A percentile compares a stretch with the other conserved stretches of the same genome.
Conservation (phyloP, 2,329 filamentous ascomycete species). For the Neonectria neomacrospora region DNA sequence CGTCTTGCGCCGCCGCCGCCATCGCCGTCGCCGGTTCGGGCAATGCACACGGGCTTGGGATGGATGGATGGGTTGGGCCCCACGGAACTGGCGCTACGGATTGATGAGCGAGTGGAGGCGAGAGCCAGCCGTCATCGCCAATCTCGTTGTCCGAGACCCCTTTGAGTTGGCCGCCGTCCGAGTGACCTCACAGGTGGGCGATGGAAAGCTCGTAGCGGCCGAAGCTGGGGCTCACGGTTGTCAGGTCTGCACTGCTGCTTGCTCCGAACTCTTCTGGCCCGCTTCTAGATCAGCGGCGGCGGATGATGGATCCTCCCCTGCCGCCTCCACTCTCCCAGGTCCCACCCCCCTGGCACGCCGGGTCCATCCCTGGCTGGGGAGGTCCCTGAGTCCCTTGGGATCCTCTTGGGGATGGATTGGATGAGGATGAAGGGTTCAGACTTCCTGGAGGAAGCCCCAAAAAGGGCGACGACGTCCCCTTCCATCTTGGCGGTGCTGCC, state of each 20-base stretch:
- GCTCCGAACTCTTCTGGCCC: constrained; percentile 41
- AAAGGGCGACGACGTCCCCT: constrained; percentile 9
- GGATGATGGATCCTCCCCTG: constrained; percentile 37
- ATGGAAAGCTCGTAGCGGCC: constrained; percentile 40
- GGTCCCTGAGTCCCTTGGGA: constrained; percentile 20
- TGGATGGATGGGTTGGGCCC: constrained; percentile 9
- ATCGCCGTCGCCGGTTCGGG: constrained; percentile 18
- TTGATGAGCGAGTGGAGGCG: not conserved
- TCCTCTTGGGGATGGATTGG: constrained; percentile 21
- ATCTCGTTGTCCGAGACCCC: constrained; percentile 24
- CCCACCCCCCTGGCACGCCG: constrained; percentile 32
- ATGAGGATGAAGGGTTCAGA: constrained; percentile 15
- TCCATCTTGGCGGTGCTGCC: not conserved
- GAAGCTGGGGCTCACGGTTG: constrained; percentile 41
- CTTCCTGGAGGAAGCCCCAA: constrained; percentile 11
- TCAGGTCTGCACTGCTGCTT: constrained; percentile 34
- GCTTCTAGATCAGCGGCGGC: constrained; percentile 47
- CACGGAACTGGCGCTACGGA: not conserved
- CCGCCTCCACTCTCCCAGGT: constrained; percentile 6
- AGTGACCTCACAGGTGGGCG: constrained; percentile 35
- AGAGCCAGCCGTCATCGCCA: constrained; percentile 27
- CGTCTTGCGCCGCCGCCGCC: constrained; percentile 18
- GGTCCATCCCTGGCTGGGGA: constrained; percentile 37
- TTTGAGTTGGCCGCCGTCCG: constrained; percentile 19
- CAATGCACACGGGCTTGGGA: constrained; percentile 16